Base-by-base conservation (phyloP, 1,284 basidiomycete species). In the Phellopilus nigrolimitatus region DNA sequence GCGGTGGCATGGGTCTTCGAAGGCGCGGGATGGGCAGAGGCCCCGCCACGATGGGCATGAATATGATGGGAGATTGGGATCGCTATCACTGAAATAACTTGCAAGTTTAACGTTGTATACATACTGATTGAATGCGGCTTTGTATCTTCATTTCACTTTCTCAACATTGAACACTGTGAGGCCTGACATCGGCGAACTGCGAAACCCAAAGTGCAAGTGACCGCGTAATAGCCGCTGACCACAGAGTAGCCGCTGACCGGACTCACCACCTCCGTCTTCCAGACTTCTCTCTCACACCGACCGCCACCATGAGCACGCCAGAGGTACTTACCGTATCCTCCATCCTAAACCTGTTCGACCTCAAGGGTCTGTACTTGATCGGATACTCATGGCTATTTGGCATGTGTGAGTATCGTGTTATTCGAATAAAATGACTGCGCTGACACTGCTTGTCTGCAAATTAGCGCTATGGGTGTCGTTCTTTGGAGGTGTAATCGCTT, bases 401-500 rank as follows among this genome's bases (percentile, higher is more conserved):
- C 50, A 82, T 81, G 82, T 80, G 82, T 84, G 63, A 68, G 79
- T 75, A 36, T 7, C 22, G 15, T 33, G 21, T 30, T n/a, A 40
- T 12, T 38, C 36, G 46, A 17, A 33, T 12, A 42, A 5, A 22
- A 34, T n/a, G 8, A 43, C 13, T 39, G 31, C 21, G 17, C 25
- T 52, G 37, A 53, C 30, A 49, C 42, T 37, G 46, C 40, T 36
- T 42, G 42, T 27, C 28, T 44, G 22, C n/a, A 47, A 40, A 13
- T 17, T 49, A 84, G 80, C 80, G 19, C 56, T 85, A 9, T 86
- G 83, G 82, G 69, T 83, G 22, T 70, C 79, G 10, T 85, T 85
- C 68, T 80, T 85, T 59, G 81, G 76, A 80, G 80, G 82, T 15
- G 60, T 80, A 2, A 84, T 85, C 58, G 78, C 82, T 0, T 77